Evolutionary conservation across 1,139 yeast genomes (phyloP).

Genomic region (Hemisphaericaspora xylanilytica): DNA sequence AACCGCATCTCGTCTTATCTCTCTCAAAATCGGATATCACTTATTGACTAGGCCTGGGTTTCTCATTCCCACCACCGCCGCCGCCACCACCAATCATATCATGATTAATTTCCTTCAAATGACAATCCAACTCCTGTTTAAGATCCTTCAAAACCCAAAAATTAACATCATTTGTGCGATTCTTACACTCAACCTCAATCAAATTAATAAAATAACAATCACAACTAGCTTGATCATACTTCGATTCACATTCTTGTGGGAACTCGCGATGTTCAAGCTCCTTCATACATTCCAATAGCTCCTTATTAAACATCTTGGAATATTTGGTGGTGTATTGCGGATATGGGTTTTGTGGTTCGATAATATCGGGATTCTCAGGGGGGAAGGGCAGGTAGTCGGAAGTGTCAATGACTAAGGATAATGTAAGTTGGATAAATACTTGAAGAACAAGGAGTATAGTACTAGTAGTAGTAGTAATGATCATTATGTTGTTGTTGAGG

Average conservation of each 20-base stretch:
- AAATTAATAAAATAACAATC: slow-evolving; percentile 9
- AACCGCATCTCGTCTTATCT: no score
- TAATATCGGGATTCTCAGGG: slow-evolving; percentile 3
- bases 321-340: slow-evolving; percentile 10
- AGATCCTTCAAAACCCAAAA: slow-evolving; percentile 9
- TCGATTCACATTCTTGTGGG: slow-evolving; percentile 4
- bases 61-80: no score
- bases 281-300: slow-evolving; percentile 10
- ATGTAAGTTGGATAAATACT: background rate
- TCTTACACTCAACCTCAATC: slow-evolving; percentile 7
- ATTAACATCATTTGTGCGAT: slow-evolving; percentile 6
- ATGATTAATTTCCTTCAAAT: background rate
- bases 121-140: slow-evolving; percentile 5
- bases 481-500: background rate
- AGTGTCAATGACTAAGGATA: slow-evolving; percentile 3
- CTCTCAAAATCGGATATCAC: no score
- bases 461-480: background rate
- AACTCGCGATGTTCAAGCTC: slow-evolving; percentile 2
- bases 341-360: background rate
- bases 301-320: slow-evolving; percentile 5
- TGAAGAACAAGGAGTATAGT: background rate
- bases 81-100: no score
- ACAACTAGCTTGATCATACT: background rate
- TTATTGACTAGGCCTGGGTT: no score
- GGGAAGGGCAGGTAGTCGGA: slow-evolving; percentile 5